Base-by-base conservation (phyloP, 352 stramenopile genomes). In the Phytophthora tentaculata region DNA sequence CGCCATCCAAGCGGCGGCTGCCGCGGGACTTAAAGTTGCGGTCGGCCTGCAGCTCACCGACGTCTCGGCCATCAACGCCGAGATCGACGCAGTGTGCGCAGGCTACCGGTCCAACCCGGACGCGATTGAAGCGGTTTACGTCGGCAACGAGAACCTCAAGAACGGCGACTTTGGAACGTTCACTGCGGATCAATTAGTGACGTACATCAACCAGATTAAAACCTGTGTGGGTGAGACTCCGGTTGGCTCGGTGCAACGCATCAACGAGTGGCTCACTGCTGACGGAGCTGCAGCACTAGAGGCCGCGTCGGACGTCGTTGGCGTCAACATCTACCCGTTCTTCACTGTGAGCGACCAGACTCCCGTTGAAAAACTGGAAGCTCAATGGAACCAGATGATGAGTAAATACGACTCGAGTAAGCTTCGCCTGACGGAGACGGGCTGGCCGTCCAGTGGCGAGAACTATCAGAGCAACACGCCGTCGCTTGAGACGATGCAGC, bases 301-400 rank as follows among this genome's bases (percentile, higher is more conserved):
- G 67, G 77, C 48, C 23, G 77, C 79, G 32, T 75, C 39, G 8
- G 73, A 80, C 29, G 57, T 80, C 14, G 69, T 80, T 28, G 84
- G 68, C 16, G 81, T 88, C 56, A 92, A 92, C 66, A 89, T 92
- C 53, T 92, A 92, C 70, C 80, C 84, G 45, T 92, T 92, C 68
- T 91, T 90, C 71, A 85, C 83, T 12, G 58, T 60, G 4, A 69
- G 61, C 26, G 53, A 65, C 20, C 61, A 73, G 37, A 66, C 56
- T 37, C 61, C 83, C 17, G 72, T 91, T 7, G 61, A 81, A 19
- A 87, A 88, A 59, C 52, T 91, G 43, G 61, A 88, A 56, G 63
- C 60, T 23, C 83, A 89, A 62, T 89, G 73, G 71, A 53, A 47
- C 10, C 69, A 84, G 26, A 84, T 91, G 61, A 73, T 55, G 14